These are phyloP conservation scores for Draba incana DNA, from an alignment of 345 rosid species.

Conservation along the genomic window DNA sequence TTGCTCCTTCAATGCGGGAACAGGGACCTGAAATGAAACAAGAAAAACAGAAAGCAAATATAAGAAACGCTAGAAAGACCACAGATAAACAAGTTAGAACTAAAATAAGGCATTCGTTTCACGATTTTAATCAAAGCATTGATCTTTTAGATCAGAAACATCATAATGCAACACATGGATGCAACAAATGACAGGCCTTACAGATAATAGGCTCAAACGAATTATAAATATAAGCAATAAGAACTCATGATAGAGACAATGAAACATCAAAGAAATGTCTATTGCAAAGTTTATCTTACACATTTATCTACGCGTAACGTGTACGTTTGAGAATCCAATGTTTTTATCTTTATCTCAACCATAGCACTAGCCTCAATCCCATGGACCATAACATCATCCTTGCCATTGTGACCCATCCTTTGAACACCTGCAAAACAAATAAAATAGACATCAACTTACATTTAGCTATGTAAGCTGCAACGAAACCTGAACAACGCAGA, in stretches of 20 bases:
- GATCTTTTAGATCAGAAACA: background rate
- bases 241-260: background rate
- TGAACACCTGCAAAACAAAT: background rate
- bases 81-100: constrained; percentile 10
- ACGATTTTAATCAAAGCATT: background rate
- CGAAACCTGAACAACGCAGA: too few species aligned
- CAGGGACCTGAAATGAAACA: constrained; percentile 49
- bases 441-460: background rate
- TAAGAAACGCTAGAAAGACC: background rate
- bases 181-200: background rate
- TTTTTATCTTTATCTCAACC: constrained; percentile 63
- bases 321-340: constrained; percentile 59
- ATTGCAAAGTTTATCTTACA: constrained; percentile 33
- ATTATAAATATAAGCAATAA: background rate
- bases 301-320: constrained; percentile 61
- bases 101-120: constrained; percentile 15
- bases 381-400: constrained; percentile 40
- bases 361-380: constrained; percentile 45
- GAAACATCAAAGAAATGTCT: background rate
- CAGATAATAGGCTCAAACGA: background rate
- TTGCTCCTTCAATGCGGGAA: constrained; percentile 69
- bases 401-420: constrained; percentile 51
- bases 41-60: constrained; percentile 4
- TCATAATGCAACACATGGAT: constrained; percentile 26
- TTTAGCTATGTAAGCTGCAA: background rate